These are phyloP conservation scores for Elsinoe batatas DNA, from an alignment of 2,329 filamentous ascomycete species.

Conservation along the genomic window DNA sequence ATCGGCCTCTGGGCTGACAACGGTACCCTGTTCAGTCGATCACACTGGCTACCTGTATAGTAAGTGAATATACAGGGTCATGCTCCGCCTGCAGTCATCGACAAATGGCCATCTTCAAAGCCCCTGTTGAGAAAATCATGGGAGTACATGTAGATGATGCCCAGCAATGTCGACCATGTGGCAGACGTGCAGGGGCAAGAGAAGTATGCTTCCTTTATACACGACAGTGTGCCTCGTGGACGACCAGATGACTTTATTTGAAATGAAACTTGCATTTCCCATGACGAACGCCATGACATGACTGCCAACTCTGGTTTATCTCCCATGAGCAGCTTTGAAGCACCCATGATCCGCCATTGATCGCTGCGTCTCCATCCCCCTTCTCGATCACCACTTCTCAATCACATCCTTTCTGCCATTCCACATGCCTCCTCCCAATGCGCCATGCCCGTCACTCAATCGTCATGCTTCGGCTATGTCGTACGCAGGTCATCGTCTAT, in stretches of 20 bases:
- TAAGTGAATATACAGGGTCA: too few species aligned
- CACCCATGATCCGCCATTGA: background rate
- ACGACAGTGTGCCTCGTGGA: background rate
- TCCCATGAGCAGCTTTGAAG: slow-evolving; percentile 4
- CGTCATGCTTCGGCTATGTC: slow-evolving; percentile 4
- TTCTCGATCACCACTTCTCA: background rate
- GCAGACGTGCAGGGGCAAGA: background rate
- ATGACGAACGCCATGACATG: slow-evolving; percentile 11
- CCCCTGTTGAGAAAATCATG: too few species aligned
- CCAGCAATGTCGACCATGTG: too few species aligned
- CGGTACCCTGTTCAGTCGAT: too few species aligned
- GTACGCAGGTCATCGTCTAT: background rate
- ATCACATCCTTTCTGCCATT: background rate
- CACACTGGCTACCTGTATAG: too few species aligned
- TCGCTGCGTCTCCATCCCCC: background rate
- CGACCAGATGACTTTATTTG: background rate
- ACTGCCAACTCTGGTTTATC: background rate
- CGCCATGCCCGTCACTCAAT: slow-evolving; percentile 4
- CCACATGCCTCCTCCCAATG: background rate
- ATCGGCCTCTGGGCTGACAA: too few species aligned
- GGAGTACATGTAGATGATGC: background rate
- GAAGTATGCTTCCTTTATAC: background rate
- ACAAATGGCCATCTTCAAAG: too few species aligned
- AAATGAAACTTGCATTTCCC: slow-evolving; percentile 11
- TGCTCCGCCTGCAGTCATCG: too few species aligned